These are phyloP conservation scores for Acanthamoeba healyi DNA, from an alignment of 208 protist genomes.

Conservation along the genomic window DNA sequence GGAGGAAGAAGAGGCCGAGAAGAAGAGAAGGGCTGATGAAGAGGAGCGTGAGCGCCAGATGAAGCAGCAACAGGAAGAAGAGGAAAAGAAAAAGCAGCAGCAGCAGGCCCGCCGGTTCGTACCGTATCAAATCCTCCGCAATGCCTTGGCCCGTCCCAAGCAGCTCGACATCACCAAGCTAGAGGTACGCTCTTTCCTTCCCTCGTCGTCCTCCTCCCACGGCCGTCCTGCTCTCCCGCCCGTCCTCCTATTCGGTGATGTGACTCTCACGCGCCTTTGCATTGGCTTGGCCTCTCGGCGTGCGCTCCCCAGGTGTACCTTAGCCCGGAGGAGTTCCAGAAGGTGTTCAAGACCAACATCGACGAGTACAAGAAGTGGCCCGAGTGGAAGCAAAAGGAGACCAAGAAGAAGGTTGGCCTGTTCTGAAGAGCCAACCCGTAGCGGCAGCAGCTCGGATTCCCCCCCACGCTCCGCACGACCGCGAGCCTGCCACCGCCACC, in stretches of 20 bases:
- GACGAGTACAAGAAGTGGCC: conserved; percentile 35
- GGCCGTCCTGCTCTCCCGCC: neutral
- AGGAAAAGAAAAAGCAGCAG: neutral
- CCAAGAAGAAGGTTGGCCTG: conserved; percentile 41
- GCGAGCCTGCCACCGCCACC: no score
- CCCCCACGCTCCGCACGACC: no score
- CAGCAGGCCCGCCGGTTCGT: neutral
- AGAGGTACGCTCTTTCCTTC: neutral
- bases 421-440: no score
- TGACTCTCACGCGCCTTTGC: no score
- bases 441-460: no score
- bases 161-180: conserved; percentile 28
- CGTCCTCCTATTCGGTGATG: neutral
- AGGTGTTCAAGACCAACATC: conserved; percentile 27
- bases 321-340: conserved; percentile 57
- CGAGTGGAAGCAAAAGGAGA: conserved; percentile 52
- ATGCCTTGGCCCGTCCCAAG: neutral
- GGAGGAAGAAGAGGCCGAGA: neutral
- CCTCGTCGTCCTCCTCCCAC: neutral
- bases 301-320: conserved; percentile 2
- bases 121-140: neutral
- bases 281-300: neutral
- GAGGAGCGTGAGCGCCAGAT: neutral
- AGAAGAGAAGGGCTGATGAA: neutral
- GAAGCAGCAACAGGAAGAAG: neutral